Percentiles rank a stretch among this genome's conserved stretches.
Evolutionary conservation across 192 early-diverging fungal genomes (phyloP).

Genomic region (Backusella circina): DNA sequence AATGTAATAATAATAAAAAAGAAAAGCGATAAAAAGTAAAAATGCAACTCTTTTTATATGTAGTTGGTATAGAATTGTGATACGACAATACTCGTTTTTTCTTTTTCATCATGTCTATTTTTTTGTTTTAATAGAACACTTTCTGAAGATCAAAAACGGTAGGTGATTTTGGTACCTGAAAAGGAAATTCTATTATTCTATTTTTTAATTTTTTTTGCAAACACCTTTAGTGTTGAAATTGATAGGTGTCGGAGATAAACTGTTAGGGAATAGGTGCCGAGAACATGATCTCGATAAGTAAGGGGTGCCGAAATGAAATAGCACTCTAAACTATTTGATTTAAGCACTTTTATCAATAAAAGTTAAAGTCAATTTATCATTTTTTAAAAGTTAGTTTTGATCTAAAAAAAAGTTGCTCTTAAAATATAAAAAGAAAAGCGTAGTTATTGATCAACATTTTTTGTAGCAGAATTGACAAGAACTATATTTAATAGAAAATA

Average conservation of each 20-base stretch:
- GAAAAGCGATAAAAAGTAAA: neutral
- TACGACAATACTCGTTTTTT: neutral
- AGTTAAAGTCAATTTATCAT: no score
- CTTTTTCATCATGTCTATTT: neutral
- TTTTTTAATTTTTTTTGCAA: neutral
- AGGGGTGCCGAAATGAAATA: neutral
- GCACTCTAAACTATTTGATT: no score
- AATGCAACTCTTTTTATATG: neutral
- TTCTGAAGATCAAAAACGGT: neutral
- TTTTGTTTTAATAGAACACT: neutral
- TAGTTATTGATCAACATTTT: no score
- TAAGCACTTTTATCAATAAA: no score
- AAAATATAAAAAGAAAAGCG: no score
- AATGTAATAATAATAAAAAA: neutral
- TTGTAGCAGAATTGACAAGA: no score
- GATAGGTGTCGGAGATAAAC: neutral
- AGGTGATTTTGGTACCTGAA: neutral
- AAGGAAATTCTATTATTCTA: neutral
- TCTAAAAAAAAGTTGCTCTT: no score
- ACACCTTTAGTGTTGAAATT: neutral
- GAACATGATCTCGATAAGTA: neutral
- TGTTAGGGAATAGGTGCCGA: neutral
- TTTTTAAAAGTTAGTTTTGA: no score
- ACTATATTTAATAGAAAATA: no score
- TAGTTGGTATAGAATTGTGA: neutral